Percentiles rank a stretch among this genome's conserved stretches.
These are phyloP conservation scores for Globisporangium orthogonon DNA, from an alignment of 352 stramenopile genomes.

Conservation along the genomic window DNA sequence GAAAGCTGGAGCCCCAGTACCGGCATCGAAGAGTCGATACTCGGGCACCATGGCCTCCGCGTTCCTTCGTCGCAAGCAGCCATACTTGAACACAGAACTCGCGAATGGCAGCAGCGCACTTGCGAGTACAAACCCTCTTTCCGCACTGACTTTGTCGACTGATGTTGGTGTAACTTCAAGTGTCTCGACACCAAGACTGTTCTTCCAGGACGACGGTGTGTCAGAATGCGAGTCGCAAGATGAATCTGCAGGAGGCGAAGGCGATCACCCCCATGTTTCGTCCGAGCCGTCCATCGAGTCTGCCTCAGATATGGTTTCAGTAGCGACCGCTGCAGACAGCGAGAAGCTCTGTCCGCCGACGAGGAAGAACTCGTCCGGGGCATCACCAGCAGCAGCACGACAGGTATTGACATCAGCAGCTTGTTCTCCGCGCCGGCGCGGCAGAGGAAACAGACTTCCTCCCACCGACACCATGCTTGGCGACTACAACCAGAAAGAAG, in stretches of 20 bases:
- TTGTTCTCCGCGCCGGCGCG: neutral
- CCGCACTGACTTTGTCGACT: neutral
- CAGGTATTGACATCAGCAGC: neutral
- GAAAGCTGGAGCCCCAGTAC: conserved; percentile 13
- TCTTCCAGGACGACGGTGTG: conserved; percentile 9
- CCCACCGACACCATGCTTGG: neutral
- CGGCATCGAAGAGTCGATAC: conserved; percentile 8
- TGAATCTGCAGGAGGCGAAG: neutral
- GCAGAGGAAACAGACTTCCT: neutral
- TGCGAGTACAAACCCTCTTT: neutral
- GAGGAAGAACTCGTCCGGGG: neutral
- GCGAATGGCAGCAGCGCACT: neutral
- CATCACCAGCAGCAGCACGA: neutral
- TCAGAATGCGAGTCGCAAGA: conserved; percentile 8
- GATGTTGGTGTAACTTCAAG: neutral
- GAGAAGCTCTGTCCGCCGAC: neutral
- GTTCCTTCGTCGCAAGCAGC: conserved; percentile 14
- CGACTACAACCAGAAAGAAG: neutral
- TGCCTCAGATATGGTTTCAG: neutral
- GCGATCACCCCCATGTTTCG: neutral
- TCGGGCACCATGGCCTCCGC: conserved; percentile 12
- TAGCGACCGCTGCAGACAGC: neutral
- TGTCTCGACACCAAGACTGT: conserved; percentile 1
- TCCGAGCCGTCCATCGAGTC: conserved; percentile 1
- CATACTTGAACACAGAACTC: conserved; percentile 4